phyloP scores from a whole-genome alignment of 2,329 filamentous ascomycete species.

The Aspergillus texensis region DNA sequence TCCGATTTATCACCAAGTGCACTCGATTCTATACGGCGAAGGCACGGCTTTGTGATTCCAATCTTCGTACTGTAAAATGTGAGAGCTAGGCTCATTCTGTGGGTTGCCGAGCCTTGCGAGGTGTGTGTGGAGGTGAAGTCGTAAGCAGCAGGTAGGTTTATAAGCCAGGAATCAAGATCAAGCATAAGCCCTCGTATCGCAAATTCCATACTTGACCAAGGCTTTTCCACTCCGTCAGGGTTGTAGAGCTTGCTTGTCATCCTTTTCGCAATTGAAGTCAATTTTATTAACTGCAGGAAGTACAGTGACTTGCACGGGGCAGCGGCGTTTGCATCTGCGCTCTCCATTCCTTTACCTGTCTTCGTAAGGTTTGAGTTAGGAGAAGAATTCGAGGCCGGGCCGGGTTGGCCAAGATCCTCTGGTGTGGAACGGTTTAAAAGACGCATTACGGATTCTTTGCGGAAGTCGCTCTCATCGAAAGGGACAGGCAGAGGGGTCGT shows the following conservation, averaged over 20 bases:
- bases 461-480: conserved; percentile 45
- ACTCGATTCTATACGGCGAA: conserved; percentile 42
- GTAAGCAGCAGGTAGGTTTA: conserved; percentile 41
- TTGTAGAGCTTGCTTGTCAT: conserved; percentile 44
- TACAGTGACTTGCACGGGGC: conserved; percentile 44
- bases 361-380: conserved; percentile 26
- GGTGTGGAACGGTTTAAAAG: conserved; percentile 31
- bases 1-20: conserved; percentile 35
- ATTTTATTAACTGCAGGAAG: conserved; percentile 42
- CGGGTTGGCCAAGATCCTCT: conserved; percentile 23
- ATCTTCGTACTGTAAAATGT: conserved; percentile 48
- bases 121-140: conserved; percentile 44
- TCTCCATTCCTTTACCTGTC: conserved; percentile 11
- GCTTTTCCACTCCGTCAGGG: conserved; percentile 36
- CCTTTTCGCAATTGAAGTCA: conserved; percentile 41
- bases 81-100: conserved; percentile 45
- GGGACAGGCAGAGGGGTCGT: conserved; percentile 47
- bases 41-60: conserved; percentile 47
- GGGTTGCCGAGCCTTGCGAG: conserved; percentile 36
- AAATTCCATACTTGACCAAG: conserved; percentile 43
- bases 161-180: conserved; percentile 44
- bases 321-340: conserved; percentile 23
- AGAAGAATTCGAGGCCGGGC: conserved; percentile 23
- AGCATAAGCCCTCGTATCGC: conserved; percentile 41
- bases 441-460: conserved; percentile 33